Conservation (phyloP, 805 yeast genomes). For the Wickerhamiella brachini region DNA sequence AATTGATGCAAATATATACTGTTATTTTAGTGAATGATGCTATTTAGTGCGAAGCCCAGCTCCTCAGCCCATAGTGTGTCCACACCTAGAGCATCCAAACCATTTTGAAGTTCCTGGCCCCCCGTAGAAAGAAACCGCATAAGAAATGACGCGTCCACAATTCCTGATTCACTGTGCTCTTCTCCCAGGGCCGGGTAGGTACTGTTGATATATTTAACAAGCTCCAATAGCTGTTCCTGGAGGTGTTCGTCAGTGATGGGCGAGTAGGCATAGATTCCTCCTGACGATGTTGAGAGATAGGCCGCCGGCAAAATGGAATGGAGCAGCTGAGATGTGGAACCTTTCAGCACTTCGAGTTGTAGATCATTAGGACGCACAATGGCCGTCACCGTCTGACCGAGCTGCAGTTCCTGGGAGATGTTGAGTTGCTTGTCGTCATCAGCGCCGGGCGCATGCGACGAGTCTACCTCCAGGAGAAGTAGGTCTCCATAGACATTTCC, state of each 20-base stretch:
- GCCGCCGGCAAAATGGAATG: neutral
- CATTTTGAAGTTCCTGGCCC: neutral
- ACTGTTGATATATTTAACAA: neutral
- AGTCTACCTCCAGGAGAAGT: neutral
- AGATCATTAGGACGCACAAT: neutral
- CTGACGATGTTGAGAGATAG: neutral
- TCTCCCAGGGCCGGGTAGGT: neutral
- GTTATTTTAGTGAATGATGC: neutral
- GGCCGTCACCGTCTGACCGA: neutral
- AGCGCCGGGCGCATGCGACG: neutral
- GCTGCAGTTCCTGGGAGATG: neutral
- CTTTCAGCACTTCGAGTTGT: neutral
- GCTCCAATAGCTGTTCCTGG: neutral
- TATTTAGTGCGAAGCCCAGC: neutral
- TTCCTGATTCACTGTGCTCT: neutral
- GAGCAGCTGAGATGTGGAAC: neutral
- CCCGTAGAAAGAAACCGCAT: neutral
- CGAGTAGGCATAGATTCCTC: neutral
- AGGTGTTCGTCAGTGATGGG: neutral
- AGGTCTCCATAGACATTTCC: neutral
- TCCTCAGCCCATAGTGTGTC: neutral
- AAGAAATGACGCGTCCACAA: neutral
- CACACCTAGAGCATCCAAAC: neutral
- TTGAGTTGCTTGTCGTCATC: neutral
- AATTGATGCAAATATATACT: too few relatives aligned